phyloP scores from a whole-genome alignment of 148 eudicot species.

The Fagopyrum tataricum region DNA sequence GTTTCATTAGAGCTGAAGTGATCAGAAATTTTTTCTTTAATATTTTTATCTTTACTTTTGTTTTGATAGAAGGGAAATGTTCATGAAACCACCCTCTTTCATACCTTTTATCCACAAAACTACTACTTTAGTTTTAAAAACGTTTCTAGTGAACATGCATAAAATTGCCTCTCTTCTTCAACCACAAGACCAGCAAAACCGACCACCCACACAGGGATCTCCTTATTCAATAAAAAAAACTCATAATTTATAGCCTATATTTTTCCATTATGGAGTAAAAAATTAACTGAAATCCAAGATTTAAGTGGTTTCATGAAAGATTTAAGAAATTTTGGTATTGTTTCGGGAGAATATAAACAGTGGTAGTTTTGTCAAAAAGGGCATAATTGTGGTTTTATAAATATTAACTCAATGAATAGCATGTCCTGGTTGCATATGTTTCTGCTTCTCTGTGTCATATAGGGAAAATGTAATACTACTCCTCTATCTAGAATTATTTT shows the following conservation, averaged over 20 bases:
- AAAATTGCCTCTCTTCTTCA: too few relatives aligned
- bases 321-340: neutral
- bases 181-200: too few relatives aligned
- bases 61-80: neutral
- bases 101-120: neutral
- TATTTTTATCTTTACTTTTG: neutral
- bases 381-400: neutral
- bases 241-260: too few relatives aligned
- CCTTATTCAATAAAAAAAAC: too few relatives aligned
- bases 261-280: too few relatives aligned
- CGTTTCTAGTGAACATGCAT: too few relatives aligned
- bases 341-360: neutral
- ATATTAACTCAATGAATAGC: neutral
- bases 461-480: neutral
- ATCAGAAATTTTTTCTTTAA: too few relatives aligned
- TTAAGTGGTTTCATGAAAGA: neutral
- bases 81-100: neutral
- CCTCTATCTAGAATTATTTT: neutral
- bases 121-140: neutral
- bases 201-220: too few relatives aligned
- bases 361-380: neutral
- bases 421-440: neutral
- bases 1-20: slow-evolving; percentile 14
- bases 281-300: neutral
- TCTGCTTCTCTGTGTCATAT: neutral